These are phyloP conservation scores for Rhynchosporium graminicola DNA, from an alignment of 2,329 filamentous ascomycete species.

Conservation along the genomic window DNA sequence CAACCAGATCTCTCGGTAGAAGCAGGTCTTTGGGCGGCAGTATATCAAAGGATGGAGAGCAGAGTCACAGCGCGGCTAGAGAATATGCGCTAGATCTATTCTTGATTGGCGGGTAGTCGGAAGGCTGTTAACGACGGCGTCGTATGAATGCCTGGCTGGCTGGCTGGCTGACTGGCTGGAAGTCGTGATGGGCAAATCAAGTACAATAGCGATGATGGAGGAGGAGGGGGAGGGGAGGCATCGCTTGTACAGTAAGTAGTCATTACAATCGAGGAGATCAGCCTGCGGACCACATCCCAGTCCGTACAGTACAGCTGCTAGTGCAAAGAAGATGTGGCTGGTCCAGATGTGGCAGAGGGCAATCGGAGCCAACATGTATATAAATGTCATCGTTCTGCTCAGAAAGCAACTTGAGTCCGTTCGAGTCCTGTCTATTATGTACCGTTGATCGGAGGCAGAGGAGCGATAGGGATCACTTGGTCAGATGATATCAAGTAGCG, in stretches of 20 bases:
- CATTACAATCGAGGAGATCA: conserved; percentile 21
- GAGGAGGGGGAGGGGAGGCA: conserved; percentile 19
- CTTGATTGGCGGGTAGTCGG: conserved; percentile 16
- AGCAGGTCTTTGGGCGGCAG: not conserved
- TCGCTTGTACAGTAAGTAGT: conserved; percentile 20
- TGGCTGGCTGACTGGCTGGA: conserved; percentile 11
- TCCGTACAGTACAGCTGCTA: conserved; percentile 28
- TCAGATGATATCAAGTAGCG: conserved; percentile 12
- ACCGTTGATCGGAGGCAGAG: not conserved
- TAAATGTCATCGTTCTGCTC: conserved; percentile 13
- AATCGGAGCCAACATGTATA: conserved; percentile 16
- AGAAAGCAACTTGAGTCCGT: not conserved
- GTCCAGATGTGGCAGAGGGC: conserved; percentile 15
- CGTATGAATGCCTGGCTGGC: conserved; percentile 15
- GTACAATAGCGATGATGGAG: conserved; percentile 20
- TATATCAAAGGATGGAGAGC: not conserved
- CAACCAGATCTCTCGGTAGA: conserved; percentile 2
- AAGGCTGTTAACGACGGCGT: conserved; percentile 20
- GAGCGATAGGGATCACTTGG: conserved; percentile 9
- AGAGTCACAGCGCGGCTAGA: conserved; percentile 4
- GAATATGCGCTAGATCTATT: conserved; percentile 12
- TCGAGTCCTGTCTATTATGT: not conserved
- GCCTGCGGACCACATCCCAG: conserved; percentile 26
- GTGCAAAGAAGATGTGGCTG: conserved; percentile 14
- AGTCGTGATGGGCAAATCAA: conserved; percentile 17